These are phyloP conservation scores for Camelina neglecta DNA, from an alignment of 345 rosid species.

Conservation along the genomic window DNA sequence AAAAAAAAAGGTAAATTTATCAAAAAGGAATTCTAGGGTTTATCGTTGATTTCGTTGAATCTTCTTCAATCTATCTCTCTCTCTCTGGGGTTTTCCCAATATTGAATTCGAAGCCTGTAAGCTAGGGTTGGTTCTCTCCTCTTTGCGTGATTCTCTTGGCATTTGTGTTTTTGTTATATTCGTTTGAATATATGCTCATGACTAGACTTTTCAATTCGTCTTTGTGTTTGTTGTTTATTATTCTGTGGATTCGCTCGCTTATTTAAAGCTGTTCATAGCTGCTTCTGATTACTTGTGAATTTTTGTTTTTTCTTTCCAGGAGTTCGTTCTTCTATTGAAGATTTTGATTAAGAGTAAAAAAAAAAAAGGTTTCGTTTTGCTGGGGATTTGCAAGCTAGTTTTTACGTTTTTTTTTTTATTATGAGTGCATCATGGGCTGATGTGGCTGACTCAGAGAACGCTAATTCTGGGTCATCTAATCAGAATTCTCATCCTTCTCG, in stretches of 20 bases:
- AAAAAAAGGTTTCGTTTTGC: background rate
- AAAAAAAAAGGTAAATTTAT: background rate
- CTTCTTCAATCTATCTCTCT: too few relatives aligned
- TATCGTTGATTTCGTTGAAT: constrained; percentile 17
- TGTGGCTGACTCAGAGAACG: constrained; percentile 89
- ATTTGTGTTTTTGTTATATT: constrained; percentile 25
- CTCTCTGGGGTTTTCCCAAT: background rate
- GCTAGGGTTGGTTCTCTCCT: constrained; percentile 33
- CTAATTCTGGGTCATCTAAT: constrained; percentile 51
- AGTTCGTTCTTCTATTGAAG: background rate
- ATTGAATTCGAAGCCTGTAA: constrained; percentile 21
- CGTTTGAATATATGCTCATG: constrained; percentile 40
- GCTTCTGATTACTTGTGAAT: constrained; percentile 9
- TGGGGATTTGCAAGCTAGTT: constrained; percentile 26
- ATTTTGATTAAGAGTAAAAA: background rate
- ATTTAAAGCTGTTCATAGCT: constrained; percentile 19
- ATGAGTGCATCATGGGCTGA: constrained; percentile 97
- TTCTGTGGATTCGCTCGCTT: constrained; percentile 22
- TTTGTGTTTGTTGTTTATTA: background rate
- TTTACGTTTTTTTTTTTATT: constrained; percentile 23
- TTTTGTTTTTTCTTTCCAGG: constrained; percentile 18
- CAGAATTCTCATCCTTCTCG: constrained; percentile 49
- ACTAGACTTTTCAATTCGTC: constrained; percentile 27
- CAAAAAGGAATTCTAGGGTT: constrained; percentile 25
- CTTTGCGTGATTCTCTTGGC: constrained; percentile 41